Base-by-base conservation (phyloP, 2,329 filamentous ascomycete species). In the Cyanodermella asteris region DNA sequence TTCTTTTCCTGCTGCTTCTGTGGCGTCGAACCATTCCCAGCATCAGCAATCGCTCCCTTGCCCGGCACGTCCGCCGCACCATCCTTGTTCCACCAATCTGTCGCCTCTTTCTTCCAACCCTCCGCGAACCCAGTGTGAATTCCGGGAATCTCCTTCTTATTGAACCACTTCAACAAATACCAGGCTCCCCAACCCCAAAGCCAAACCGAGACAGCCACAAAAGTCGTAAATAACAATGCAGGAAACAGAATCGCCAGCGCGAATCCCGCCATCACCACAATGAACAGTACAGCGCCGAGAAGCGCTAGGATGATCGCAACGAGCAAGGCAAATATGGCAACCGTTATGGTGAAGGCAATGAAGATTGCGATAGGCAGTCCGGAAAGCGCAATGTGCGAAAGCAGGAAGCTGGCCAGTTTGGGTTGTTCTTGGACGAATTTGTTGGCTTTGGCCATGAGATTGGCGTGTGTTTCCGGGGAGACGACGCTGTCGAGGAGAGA, bases 341-440 rank as follows among this genome's bases (percentile, higher is more conserved):
- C 62, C 19, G 63, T 65, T 20, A 70, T 36, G 28, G 61, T 55
- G 53, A 82, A 80, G 36, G 62, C 51, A 28, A 60, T 34, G 52
- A 87, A 84, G 33, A 81, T 49, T 20, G 69, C 46, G 30, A 82
- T 38, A 1, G 77, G 77, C 9, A 76, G 45, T 29, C 67, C 59
- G 9, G 67, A 68, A 32, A 81, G 57, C 30, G 67, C 44, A 29
- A 71, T 38, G 43, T 82, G 75, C 16, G 61, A 53, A 22, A 63
- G 47, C 29, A 80, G 42, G 44, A 87, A 77, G 30, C 68, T 74
- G 28, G 73, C 68, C 21, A 81, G 51, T 32, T 78, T 51, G 3
- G 78, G 78, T 28, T 72, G 70, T 24, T 59, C 51, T 5, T 57
- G 46, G 10, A 70, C 65, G 38, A 76, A 72, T 5, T 50, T 42